Base-by-base conservation (phyloP, 129 eudicot genomes). In the Artemisia argyi region DNA sequence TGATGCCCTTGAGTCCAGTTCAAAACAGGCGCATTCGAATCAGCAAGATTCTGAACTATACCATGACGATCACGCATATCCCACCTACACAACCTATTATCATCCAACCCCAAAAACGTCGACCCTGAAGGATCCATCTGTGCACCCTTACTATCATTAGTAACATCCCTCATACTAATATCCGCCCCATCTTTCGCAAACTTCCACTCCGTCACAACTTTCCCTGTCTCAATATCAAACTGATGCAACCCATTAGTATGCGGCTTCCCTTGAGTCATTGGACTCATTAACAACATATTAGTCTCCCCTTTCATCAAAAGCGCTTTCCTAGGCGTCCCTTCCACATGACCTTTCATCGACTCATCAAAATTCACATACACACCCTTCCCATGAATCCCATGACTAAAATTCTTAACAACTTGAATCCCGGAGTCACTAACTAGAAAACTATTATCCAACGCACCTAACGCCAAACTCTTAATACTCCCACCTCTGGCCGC, bases 1-100 rank as follows among this genome's bases (percentile, higher is more conserved):
- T 90, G 97, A 81, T 94, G 99, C 26, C 99, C 99, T 71, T 94
- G 97, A 7, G 92, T 81, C 99, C 99, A 94, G 55, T 90, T 89
- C 88, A 94, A 76, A 10, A 94, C 97, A 7, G 99, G 99, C 4
- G 94, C 78, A 70, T 69, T 88, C 51, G 89, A 83, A 68, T 87
- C 83, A 57, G 85, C 93, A 64, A 90, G 81, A 67, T 88, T 74
- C 88, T 94, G 97, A 53, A 94, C 99, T n/a, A 90, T 88, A 18
- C 99, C 99, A 73, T 82, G 78, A 14, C 91, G 78, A 32, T 94
- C 99, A 16, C 99, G 86, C 99, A 94, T 94, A 85, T 94, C 99
- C 99, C 99, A 94, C 70, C 97, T 81, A 44, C 99, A 94, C 65
- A 94, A 72, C 73, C 99, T 66, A 24, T 88, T 94, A 71, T 94